Evolutionary conservation across 2,329 filamentous ascomycete genomes (phyloP), one percentile per base, ranked within the genome.

Genomic region (Calcarisporium arbuscula): DNA sequence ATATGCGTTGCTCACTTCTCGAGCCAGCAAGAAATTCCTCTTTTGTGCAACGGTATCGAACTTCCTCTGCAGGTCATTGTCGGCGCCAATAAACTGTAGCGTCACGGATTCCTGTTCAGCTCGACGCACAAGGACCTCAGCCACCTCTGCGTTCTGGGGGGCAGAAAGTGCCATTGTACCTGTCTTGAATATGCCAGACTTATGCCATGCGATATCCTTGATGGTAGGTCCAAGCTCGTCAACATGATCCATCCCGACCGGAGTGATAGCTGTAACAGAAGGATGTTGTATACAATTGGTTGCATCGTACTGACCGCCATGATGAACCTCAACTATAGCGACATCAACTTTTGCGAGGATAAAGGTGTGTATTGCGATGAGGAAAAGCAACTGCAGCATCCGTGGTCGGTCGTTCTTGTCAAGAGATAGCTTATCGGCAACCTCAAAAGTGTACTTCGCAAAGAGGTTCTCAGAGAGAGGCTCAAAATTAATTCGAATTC

Each of bases 201-300:
- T 73, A 42, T 72, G 65, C 67, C 67, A 71, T 4, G 67, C 65
- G 37, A 72, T 68, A 38, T 64, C 55, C 17, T 65, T 60, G 22
- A 72, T 55, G 1, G 58, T 65, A 8, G 56, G 51, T 3, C 69
- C 68, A 2, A 73, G 54, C 18, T 55, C 45, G 12, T 47, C 47
- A 15, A 63, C 51, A 46, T 74, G 68, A 45, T 73, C 68, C 38
- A 72, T 60, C 1, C 65, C 67, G 14, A 73, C 46, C 2, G 57
- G 52, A 2, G 66, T 65, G 23, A 72, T 64, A 6, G 52, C 66
- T 1, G 64, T 65, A 9, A 56, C 65, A 15, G 60, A 48, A 16
- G 67, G 65, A 6, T 50, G 45, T 4, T 53, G 43, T 5, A 74
- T 54, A 14, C 71, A 54, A 40, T 72, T 72, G 5, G 70, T 73